Base-by-base conservation (phyloP, 306 rosid genomes). In the Ammopiptanthus mongolicus region DNA sequence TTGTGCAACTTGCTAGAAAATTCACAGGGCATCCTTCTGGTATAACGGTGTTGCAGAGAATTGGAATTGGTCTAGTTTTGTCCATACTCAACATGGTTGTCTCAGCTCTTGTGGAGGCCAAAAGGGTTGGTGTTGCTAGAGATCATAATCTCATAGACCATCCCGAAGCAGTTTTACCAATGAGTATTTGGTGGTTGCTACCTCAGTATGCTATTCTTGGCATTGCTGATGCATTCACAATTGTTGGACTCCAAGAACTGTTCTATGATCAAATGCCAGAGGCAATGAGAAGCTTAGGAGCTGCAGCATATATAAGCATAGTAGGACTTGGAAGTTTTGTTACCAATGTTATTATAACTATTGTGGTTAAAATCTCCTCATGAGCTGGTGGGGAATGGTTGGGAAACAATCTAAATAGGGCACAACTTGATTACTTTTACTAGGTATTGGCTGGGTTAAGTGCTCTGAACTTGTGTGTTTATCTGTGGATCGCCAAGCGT, bases 261-360 rank as follows among this genome's bases (percentile, higher is more conserved):
- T 84, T 86, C 73, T 86, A 89, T 42, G 83, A 76, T 14, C 86
- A 89, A 73, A 85, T 89, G 89, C 91, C 88, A 0, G 71, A 67
- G 17, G 14, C 58, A 0, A 66, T 84, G 93, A 82, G 91, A 46
- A 84, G 93, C 62, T 33, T 86, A 0, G 93, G 93, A 14, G 87
- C 93, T 0, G 91, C 87, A 4, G 91, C 91, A 2, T 80, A 69
- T 51, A 17, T 86, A 6, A 84, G 86, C 8, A 42, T 81, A 0
- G 2, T 58, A 0, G 91, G 93, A 9, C 59, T 86, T n/a, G 93
- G 89, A 14, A 80, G 69, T 70, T 79, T 86, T 46, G 8, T 74
- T 0, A 73, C 87, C 22, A 84, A 21, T 53, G 85, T 66, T 0
- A 19, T 85, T 12, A 86, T 86, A 34, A 50, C 61, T 0, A 11